Percentiles rank a stretch among this genome's conserved stretches.
These are phyloP conservation scores for Sarocladium oryzae DNA, from an alignment of 2,329 filamentous ascomycete species.

Conservation along the genomic window DNA sequence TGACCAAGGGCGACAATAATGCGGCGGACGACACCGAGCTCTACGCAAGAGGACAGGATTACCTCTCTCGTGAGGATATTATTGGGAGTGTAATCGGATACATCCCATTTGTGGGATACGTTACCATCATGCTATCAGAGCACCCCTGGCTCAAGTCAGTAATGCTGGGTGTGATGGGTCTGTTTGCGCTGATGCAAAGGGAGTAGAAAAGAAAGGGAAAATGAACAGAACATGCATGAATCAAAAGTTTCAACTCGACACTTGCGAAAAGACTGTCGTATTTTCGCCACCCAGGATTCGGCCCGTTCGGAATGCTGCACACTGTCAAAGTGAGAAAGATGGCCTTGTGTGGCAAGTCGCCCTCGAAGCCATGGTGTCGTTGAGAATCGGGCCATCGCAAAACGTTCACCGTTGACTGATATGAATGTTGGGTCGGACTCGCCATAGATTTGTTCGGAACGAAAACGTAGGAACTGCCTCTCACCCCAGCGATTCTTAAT, in stretches of 20 bases:
- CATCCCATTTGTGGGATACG: constrained; percentile 91
- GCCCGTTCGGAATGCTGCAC: too few relatives aligned
- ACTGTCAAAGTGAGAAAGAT: too few relatives aligned
- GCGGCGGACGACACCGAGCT: constrained; percentile 81
- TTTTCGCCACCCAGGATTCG: background rate
- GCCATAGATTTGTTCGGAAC: too few relatives aligned
- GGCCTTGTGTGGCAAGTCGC: too few relatives aligned
- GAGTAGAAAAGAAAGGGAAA: constrained; percentile 63
- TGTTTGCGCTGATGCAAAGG: constrained; percentile 85
- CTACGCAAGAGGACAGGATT: constrained; percentile 82
- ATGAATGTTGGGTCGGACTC: too few relatives aligned
- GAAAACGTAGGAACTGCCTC: too few relatives aligned
- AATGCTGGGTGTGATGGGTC: constrained; percentile 89
- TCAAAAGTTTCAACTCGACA: background rate
- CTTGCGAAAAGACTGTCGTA: background rate
- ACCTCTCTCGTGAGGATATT: constrained; percentile 79
- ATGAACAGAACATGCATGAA: background rate
- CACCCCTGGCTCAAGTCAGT: constrained; percentile 96
- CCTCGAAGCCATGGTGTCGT: too few relatives aligned
- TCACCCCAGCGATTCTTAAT: too few relatives aligned
- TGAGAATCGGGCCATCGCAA: too few relatives aligned
- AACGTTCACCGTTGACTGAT: too few relatives aligned
- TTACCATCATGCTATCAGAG: constrained; percentile 91
- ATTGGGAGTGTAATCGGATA: constrained; percentile 90
- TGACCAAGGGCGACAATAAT: constrained; percentile 99